Evolutionary conservation across 495 filamentous ascomycete species (phyloP).

Genomic region (Tuber umbilicatum): DNA sequence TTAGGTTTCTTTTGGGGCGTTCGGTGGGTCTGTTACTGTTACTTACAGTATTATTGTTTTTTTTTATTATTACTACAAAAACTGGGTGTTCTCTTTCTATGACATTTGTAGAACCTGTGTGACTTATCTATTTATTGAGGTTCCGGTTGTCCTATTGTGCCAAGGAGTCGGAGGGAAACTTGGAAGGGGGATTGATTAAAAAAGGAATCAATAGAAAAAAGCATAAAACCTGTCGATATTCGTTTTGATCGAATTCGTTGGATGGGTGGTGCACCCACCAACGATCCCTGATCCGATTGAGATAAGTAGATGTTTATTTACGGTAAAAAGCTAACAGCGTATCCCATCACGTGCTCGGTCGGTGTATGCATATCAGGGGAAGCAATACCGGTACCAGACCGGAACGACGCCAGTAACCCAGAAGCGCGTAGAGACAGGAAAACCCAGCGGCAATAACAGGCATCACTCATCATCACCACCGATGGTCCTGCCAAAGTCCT

Average conservation of each 20-base stretch:
- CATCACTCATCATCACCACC: background rate
- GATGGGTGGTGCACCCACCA: background rate
- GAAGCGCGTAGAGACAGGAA: background rate
- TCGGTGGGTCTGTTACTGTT: background rate
- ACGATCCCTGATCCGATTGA: background rate
- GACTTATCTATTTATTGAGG: background rate
- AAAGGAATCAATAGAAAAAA: conserved; percentile 6
- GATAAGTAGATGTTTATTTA: background rate
- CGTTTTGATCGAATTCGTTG: background rate
- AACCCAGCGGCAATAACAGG: background rate
- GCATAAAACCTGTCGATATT: background rate
- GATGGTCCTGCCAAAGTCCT: background rate
- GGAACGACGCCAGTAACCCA: background rate
- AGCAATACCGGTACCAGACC: background rate
- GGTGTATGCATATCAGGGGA: background rate
- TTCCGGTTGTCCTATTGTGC: background rate
- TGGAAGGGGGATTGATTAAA: background rate
- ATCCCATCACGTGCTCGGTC: background rate
- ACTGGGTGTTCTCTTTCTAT: background rate
- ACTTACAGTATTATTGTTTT: background rate
- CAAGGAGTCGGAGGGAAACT: background rate
- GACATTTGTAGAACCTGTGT: background rate
- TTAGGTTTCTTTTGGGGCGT: background rate
- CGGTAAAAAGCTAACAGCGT: background rate
- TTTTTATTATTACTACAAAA: too few species aligned